Evolutionary conservation across 345 rosid species (phyloP), one percentile per base, ranked within the genome.

Genomic region (Viola odorata): DNA sequence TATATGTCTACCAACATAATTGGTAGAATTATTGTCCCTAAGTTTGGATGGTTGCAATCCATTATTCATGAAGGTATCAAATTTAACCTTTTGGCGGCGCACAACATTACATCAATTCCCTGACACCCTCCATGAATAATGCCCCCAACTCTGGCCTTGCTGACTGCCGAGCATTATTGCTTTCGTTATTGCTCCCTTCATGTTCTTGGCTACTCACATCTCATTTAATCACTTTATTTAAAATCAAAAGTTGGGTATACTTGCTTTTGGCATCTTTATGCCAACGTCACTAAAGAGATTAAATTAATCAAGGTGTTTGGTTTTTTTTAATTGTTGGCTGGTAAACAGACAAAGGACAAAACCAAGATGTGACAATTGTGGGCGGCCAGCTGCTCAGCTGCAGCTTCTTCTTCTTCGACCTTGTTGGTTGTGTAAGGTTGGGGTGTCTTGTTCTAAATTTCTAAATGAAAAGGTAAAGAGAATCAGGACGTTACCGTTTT

Each of bases 241-340:
- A 42, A 1, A 42, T 11, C 1, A 42, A 42, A 42, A 42, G 15
- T 50, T 61, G 45, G 47, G 39, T 53, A 40, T 48, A 39, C 55
- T 17, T 56, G 68, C 48, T 56, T 64, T 48, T 47, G 58, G 40
- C 55, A 55, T 12, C 61, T 42, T 15, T 14, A 41, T n/a, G 50
- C 6, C 53, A 38, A 64, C 13, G 12, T 7, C 4, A 32, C 5
- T 0, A 5, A 12, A 42, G 42, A 42, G 23, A 32, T 32, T 14
- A 23, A 23, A 23, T 23, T 23, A 23, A 23, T 32, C 23, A 45
- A n/a, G 44, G 16, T 10, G 39, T 5, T 12, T 58, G 8, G 12
- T 5, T 12, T 58, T 8, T 8, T 11, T 64, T 64, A 45, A 3
- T 12, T 48, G 1, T 45, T 16, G 39, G 38, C 58, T 9, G 68